A percentile compares a stretch with the other conserved stretches of the same genome.
Conservation (phyloP, 2,329 filamentous ascomycete genomes). For the Pleoardoris graminearum region DNA sequence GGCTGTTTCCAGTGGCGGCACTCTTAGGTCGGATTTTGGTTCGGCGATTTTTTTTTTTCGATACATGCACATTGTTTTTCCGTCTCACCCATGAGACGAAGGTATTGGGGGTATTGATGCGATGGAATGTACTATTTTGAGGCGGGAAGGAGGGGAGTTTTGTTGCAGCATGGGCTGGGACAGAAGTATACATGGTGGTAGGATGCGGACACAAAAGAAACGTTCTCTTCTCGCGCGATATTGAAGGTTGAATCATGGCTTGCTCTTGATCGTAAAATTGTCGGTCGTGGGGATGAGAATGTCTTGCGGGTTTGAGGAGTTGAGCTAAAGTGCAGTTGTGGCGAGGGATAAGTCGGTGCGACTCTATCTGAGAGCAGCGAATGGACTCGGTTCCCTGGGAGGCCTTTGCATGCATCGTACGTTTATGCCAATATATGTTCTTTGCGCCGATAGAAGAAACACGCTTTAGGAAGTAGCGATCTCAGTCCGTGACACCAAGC, state of each 20-base stretch:
- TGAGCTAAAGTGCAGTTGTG: no score
- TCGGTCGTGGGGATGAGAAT: background rate
- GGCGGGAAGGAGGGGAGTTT: constrained; percentile 11
- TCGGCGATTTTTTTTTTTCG: constrained; percentile 33
- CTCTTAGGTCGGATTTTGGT: constrained; percentile 19
- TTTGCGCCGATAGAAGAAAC: no score
- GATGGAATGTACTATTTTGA: constrained; percentile 36
- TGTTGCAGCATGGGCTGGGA: background rate
- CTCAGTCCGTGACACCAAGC: no score
- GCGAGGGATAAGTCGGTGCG: no score
- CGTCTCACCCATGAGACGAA: background rate
- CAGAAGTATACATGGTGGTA: constrained; percentile 10
- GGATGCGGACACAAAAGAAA: constrained; percentile 6
- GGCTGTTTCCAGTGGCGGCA: constrained; percentile 29
- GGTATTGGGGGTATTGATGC: constrained; percentile 21
- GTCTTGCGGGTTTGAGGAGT: no score
- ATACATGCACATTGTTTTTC: constrained; percentile 42
- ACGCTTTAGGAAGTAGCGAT: no score
- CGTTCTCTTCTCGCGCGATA: constrained; percentile 7
- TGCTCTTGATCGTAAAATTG: background rate
- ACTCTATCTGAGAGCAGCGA: no score
- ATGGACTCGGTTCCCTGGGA: no score
- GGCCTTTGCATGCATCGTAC: no score
- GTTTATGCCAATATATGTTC: no score
- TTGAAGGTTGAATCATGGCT: background rate